Evolutionary conservation across 768 basidiomycete genomes (phyloP).

Genomic region (Leccinellum albellum): DNA sequence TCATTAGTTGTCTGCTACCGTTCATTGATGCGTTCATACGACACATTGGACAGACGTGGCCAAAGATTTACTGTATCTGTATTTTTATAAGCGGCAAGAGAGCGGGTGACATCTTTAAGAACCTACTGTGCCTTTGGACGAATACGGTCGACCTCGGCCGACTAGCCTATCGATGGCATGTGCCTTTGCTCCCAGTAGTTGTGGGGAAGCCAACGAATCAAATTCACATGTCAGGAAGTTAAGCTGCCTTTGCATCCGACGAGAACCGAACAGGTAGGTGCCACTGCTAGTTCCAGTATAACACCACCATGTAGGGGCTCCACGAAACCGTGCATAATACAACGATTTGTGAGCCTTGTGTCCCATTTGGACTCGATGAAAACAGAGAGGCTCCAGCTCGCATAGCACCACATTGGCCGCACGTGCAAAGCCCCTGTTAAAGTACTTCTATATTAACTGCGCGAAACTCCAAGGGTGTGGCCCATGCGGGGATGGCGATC

Average conservation of each 20-base stretch:
- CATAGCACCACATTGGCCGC: neutral
- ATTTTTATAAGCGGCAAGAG: neutral
- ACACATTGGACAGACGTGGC: neutral
- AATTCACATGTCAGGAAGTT: slow-evolving; percentile 10
- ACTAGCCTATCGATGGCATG: neutral
- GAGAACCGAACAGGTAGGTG: neutral
- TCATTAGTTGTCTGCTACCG: slow-evolving; percentile 1
- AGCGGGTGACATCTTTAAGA: neutral
- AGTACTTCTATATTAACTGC: neutral
- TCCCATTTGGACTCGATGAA: neutral
- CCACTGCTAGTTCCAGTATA: neutral
- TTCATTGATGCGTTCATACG: slow-evolving; percentile 1
- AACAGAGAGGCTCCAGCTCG: neutral
- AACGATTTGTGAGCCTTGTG: neutral
- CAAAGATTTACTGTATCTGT: neutral
- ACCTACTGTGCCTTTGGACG: neutral
- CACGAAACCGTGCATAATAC: neutral
- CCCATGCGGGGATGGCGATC: slow-evolving; percentile 1
- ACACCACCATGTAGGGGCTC: neutral
- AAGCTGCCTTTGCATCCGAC: neutral
- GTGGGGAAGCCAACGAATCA: slow-evolving; percentile 14
- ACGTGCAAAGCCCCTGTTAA: slow-evolving; percentile 1
- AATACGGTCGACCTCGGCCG: neutral
- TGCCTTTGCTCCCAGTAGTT: slow-evolving; percentile 2
- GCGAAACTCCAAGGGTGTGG: neutral